Evolutionary conservation across 148 eudicot genomes (phyloP).

Genomic region (Silene uniflora): DNA sequence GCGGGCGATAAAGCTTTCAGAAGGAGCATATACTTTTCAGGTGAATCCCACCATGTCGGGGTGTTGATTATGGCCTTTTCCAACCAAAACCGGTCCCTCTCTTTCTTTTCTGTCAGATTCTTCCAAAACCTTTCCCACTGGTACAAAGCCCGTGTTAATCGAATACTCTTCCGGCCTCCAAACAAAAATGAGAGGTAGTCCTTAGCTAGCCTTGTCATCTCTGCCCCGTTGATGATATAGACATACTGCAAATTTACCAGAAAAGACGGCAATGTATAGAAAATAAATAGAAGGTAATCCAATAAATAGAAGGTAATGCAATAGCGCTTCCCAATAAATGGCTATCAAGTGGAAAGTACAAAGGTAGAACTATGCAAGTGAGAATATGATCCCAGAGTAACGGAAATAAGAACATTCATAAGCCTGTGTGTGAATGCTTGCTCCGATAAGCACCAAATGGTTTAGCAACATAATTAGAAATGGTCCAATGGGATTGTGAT

Average conservation of each 20-base stretch:
- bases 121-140: conserved; percentile 34
- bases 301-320: neutral
- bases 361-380: too few species aligned
- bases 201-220: conserved; percentile 39
- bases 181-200: conserved; percentile 46
- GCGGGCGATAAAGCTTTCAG: conserved; percentile 15
- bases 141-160: conserved; percentile 40
- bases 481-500: neutral
- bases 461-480: neutral
- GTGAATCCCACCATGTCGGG: conserved; percentile 53
- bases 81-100: conserved; percentile 39
- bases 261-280: conserved; percentile 1
- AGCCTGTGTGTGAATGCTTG: neutral
- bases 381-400: neutral
- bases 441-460: neutral
- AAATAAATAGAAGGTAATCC: neutral
- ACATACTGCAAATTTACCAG: conserved; percentile 45
- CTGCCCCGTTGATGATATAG: conserved; percentile 63
- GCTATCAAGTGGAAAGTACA: too few species aligned
- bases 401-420: too few species aligned
- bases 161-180: conserved; percentile 46
- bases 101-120: conserved; percentile 24
- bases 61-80: conserved; percentile 50
- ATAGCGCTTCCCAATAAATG: neutral
- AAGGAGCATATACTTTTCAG: conserved; percentile 36